Conservation (phyloP, 148 eudicot genomes). For the Hydrangea macrophylla region DNA sequence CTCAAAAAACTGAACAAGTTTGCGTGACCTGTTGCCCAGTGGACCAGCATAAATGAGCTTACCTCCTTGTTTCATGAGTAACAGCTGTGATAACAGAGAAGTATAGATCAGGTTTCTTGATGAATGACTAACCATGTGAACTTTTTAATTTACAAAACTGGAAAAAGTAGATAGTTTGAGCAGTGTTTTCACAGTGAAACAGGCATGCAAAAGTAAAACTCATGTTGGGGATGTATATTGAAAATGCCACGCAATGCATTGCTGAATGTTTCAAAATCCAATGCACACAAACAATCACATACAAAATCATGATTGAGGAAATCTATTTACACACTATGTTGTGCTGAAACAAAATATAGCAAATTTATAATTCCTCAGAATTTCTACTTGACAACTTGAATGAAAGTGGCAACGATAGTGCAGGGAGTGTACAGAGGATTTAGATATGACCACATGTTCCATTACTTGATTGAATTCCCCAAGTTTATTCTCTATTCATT, state of each 20-base stretch:
- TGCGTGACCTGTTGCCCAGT: conserved; percentile 46
- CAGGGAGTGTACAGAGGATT: neutral
- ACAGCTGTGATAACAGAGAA: conserved; percentile 36
- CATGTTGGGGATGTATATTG: neutral
- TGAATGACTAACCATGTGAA: neutral
- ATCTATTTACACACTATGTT: neutral
- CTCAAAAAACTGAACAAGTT: conserved; percentile 61
- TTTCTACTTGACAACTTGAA: neutral
- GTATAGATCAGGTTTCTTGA: neutral
- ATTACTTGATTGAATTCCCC: neutral
- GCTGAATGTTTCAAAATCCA: neutral
- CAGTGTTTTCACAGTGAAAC: neutral
- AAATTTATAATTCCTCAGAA: neutral
- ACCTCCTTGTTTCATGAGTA: conserved; percentile 80
- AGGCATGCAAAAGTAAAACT: neutral
- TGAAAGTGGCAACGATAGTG: neutral
- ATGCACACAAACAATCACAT: neutral
- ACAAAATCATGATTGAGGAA: neutral
- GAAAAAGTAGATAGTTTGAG: neutral
- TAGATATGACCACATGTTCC: neutral
- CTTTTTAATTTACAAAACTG: neutral
- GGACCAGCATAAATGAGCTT: conserved; percentile 74
- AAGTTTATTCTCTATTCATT: neutral
- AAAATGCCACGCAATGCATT: no score
- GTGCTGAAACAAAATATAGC: neutral